phyloP scores from a whole-genome alignment of 352 stramenopile species.

The Globisporangium alternatum region DNA sequence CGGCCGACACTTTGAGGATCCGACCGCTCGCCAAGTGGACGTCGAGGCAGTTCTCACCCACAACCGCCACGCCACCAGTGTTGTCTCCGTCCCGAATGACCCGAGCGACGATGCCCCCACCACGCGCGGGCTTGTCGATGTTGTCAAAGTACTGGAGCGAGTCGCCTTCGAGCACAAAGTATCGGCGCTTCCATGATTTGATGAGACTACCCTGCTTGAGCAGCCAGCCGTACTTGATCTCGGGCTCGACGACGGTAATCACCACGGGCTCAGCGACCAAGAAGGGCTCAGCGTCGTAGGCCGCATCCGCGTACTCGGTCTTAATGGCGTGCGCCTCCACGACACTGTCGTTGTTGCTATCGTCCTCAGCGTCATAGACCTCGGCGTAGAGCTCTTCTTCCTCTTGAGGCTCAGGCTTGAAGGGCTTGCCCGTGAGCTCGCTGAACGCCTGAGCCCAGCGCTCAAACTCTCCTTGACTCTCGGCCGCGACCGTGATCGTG shows the following conservation, averaged over 20 bases:
- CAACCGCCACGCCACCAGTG: conserved; percentile 11
- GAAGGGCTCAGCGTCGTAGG: neutral
- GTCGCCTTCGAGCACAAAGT: conserved; percentile 56
- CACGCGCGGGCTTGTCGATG: conserved; percentile 32
- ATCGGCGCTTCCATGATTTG: conserved; percentile 64
- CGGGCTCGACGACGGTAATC: conserved; percentile 1
- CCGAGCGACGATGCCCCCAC: conserved; percentile 41
- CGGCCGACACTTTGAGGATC: conserved; percentile 41
- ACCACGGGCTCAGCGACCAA: neutral
- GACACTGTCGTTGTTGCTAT: neutral
- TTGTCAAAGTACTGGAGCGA: conserved; percentile 55
- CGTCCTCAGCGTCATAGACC: neutral
- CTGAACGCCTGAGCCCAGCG: conserved; percentile 59
- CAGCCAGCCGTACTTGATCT: conserved; percentile 58
- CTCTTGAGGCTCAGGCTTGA: neutral
- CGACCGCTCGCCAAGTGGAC: conserved; percentile 48
- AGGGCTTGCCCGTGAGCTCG: conserved; percentile 32
- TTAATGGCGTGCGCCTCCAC: conserved; percentile 2
- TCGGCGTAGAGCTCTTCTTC: neutral
- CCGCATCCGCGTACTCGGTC: neutral
- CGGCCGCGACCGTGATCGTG: conserved; percentile 40
- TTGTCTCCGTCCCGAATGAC: conserved; percentile 29
- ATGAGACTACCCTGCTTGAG: conserved; percentile 44
- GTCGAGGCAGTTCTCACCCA: conserved; percentile 26
- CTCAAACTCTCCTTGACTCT: conserved; percentile 40